Conservation (phyloP, 1,284 basidiomycete species). For the Anthracocystis walkeri region DNA sequence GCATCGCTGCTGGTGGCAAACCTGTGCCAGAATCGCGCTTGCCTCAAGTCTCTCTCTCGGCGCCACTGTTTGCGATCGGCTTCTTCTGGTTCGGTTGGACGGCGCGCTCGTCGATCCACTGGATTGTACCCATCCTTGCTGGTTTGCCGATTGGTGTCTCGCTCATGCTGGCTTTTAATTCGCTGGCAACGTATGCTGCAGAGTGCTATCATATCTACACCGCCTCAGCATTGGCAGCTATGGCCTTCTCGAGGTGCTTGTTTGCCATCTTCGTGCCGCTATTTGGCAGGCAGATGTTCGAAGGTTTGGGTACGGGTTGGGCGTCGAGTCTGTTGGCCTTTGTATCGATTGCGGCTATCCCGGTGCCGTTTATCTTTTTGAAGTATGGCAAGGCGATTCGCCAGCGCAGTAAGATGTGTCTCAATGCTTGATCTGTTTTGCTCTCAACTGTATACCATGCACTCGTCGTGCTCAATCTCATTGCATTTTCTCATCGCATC, state of each 20-base stretch:
- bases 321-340: slow-evolving; percentile 36
- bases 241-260: slow-evolving; percentile 49
- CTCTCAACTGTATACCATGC: slow-evolving; percentile 13
- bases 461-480: slow-evolving; percentile 1
- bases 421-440: slow-evolving; percentile 22
- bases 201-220: slow-evolving; percentile 54
- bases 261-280: slow-evolving; percentile 51
- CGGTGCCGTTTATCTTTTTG: slow-evolving; percentile 47
- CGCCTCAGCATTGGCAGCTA: slow-evolving; percentile 44
- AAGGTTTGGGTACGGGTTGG: slow-evolving; percentile 30
- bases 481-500: background rate
- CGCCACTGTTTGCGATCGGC: slow-evolving; percentile 33
- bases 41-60: slow-evolving; percentile 33
- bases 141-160: slow-evolving; percentile 35
- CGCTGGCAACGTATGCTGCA: slow-evolving; percentile 41
- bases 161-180: slow-evolving; percentile 46
- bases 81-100: slow-evolving; percentile 59
- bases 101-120: slow-evolving; percentile 39
- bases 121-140: slow-evolving; percentile 45
- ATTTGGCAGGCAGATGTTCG: slow-evolving; percentile 42
- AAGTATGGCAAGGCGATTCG: slow-evolving; percentile 42
- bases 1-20: slow-evolving; percentile 29
- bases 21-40: slow-evolving; percentile 42
- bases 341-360: slow-evolving; percentile 30
- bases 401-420: slow-evolving; percentile 40